Conservation (phyloP, 768 basidiomycete genomes). For the Tulasnella calospora region DNA sequence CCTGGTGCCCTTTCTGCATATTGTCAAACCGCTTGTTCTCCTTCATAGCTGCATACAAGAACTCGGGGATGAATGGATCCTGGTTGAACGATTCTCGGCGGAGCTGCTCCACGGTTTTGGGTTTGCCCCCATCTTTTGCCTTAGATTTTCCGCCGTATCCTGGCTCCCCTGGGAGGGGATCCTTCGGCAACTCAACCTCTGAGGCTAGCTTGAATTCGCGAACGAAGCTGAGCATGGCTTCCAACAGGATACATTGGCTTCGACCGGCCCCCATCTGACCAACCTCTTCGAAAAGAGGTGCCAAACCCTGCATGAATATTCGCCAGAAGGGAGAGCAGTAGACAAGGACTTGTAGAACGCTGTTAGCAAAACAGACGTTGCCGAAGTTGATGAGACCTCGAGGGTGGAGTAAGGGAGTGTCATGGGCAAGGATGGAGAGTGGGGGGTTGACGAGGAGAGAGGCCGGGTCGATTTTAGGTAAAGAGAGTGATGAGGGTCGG, state of each 20-base stretch:
- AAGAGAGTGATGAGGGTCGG: background rate
- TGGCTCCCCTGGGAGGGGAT: conserved; percentile 36
- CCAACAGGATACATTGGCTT: conserved; percentile 19
- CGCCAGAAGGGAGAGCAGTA: conserved; percentile 84
- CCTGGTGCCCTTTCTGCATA: conserved; percentile 94
- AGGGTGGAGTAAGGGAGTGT: conserved; percentile 47
- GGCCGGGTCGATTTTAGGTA: conserved; percentile 16
- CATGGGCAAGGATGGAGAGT: background rate
- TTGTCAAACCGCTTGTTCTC: conserved; percentile 88
- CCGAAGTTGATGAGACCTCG: conserved; percentile 89
- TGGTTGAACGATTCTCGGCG: conserved; percentile 32
- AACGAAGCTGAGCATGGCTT: conserved; percentile 54
- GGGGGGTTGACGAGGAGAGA: conserved; percentile 7
- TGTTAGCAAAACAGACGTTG: conserved; percentile 97
- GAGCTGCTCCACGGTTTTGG: conserved; percentile 11
- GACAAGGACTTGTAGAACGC: conserved; percentile 83
- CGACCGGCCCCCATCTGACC: conserved; percentile 22
- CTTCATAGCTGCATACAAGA: conserved; percentile 89
- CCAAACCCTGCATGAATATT: conserved; percentile 47
- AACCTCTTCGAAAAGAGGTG: conserved; percentile 18
- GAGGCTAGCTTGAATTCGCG: conserved; percentile 54
- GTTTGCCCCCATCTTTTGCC: conserved; percentile 18
- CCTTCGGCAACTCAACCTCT: conserved; percentile 21
- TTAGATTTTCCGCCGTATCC: conserved; percentile 8
- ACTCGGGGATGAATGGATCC: conserved; percentile 77